Base-by-base conservation (phyloP, 2,329 filamentous ascomycete genomes). In the Periconia sp. region DNA sequence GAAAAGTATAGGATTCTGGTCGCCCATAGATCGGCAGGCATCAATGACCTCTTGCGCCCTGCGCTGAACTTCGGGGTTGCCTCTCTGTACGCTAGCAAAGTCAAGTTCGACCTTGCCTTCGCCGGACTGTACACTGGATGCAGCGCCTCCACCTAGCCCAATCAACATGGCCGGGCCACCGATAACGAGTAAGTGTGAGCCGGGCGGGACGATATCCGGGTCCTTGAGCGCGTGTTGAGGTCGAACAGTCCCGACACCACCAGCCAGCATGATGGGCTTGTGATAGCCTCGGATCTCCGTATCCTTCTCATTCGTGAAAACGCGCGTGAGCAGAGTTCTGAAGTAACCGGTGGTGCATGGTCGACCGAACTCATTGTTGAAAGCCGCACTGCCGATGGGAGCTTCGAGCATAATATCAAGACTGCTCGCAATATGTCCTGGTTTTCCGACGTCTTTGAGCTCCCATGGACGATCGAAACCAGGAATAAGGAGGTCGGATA, bases 41-140 rank as follows among this genome's bases (percentile, higher is more conserved):
- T 97, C 94, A 75, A 99, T 99, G 60, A 99, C 94, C 84, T 97
- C 96, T 77, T 99, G 94, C 1, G 93, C 94, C 64, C 94, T 85
- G 58, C 94, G 84, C 75, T 99, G 91, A 74, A 97, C 93, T 76
- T 99, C 94, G 1, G 94, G 92, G 69, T 99, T 99, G 45, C 93
- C 94, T 76, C 94, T 84, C 77, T 99, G 94, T 31, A 99, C 94
- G 78, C 92, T 97, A 65, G 93, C 91, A 75, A 97, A 99, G 73
- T 99, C 94, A 2, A 99, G 82, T 62, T 97, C 92, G 0, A 92
- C 91, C 45, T 90, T 94, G 31, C 88, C 89, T 77, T 97, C 91
- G 45, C 89, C 90, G 17, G 91, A 94, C 37, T 91, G 86, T 56
- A 92, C 90, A 77, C 90, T 96, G 1, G 93, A 97, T 9, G 94